A percentile compares a stretch with the other conserved stretches of the same genome.
These are phyloP conservation scores for Durusdinium trenchii DNA, from an alignment of 73 alveolate genomes.

Conservation along the genomic window DNA sequence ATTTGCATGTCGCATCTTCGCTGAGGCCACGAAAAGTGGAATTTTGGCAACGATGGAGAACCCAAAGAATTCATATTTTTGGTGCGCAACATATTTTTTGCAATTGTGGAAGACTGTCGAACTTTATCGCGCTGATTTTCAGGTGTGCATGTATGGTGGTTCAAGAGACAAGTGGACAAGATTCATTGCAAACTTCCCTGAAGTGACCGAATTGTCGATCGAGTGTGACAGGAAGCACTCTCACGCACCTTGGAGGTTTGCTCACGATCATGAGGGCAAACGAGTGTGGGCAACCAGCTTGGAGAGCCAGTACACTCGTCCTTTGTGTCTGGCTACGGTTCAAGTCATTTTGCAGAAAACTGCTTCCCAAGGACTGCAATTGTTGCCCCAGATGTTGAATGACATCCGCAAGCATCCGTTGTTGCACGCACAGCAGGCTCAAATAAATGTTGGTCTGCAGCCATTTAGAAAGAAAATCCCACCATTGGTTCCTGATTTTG, in stretches of 20 bases:
- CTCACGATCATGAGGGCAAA: background rate
- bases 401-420: no score
- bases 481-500: no score
- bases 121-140: background rate
- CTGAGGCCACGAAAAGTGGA: background rate
- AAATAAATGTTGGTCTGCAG: no score
- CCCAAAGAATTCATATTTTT: background rate
- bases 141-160: background rate
- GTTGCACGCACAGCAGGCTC: no score
- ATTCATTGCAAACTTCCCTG: background rate
- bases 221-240: background rate
- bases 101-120: background rate
- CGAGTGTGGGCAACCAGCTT: background rate
- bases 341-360: no score
- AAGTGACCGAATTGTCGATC: background rate
- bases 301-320: no score
- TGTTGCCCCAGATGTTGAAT: no score
- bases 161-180: background rate
- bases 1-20: background rate
- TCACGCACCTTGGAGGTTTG: background rate
- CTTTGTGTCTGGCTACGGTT: no score
- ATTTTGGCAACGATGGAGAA: background rate
- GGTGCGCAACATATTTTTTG: background rate
- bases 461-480: no score
- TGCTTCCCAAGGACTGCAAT: no score